phyloP scores from a whole-genome alignment of 257 asterid genomes.

The Cruciata laevipes region DNA sequence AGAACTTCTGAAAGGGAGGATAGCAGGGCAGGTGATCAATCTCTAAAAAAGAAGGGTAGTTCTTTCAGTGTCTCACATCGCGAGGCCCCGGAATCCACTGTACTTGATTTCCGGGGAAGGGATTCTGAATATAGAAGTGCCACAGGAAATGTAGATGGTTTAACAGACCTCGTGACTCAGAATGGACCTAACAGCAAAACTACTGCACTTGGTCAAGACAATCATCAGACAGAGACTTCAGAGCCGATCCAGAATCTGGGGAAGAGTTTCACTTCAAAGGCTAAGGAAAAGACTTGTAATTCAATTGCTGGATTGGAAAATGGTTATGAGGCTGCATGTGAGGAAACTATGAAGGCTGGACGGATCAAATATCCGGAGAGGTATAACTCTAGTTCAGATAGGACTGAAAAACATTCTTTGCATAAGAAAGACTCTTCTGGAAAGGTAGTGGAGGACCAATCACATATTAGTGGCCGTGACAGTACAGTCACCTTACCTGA shows the following conservation, averaged over 20 bases:
- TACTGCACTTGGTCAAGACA: constrained; percentile 30
- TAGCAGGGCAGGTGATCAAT: constrained; percentile 25
- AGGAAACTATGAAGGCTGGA: constrained; percentile 58
- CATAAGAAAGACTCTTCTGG: constrained; percentile 48
- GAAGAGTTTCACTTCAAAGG: constrained; percentile 51
- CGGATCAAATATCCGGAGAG: constrained; percentile 50
- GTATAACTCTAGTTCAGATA: constrained; percentile 34
- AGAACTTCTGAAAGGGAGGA: constrained; percentile 44
- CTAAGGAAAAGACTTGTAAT: constrained; percentile 47
- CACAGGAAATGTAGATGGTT: constrained; percentile 19
- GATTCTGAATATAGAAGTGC: constrained; percentile 20
- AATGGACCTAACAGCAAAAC: constrained; percentile 22
- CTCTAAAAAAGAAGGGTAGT: constrained; percentile 34
- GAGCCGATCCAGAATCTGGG: constrained; percentile 40
- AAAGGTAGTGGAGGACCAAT: constrained; percentile 39
- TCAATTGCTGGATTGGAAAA: constrained; percentile 45
- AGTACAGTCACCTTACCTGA: constrained; percentile 26
- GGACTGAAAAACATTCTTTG: constrained; percentile 36
- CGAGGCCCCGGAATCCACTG: constrained; percentile 25
- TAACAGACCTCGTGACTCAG: constrained; percentile 19
- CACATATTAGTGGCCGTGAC: constrained; percentile 33
- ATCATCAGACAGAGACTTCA: constrained; percentile 32
- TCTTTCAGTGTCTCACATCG: constrained; percentile 29
- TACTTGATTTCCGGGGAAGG: constrained; percentile 22
- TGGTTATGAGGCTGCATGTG: constrained; percentile 36